A percentile compares a stretch with the other conserved stretches of the same genome.
phyloP scores from a whole-genome alignment of 495 filamentous ascomycete genomes.

The Penicillium crystallinum region DNA sequence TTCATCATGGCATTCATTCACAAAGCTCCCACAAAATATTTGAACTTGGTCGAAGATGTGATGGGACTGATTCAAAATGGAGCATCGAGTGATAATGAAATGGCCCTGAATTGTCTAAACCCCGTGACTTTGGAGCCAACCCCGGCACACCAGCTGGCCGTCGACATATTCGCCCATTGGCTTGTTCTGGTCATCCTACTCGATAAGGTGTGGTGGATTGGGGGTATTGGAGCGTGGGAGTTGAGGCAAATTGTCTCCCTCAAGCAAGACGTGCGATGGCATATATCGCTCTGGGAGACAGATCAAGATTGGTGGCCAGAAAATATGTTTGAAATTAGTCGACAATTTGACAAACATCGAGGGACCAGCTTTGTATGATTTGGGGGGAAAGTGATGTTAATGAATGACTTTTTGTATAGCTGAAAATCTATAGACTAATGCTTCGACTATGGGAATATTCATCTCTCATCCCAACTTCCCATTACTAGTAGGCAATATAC shows the following conservation, averaged over 20 bases:
- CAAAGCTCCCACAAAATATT: constrained; percentile 19
- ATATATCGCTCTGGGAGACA: constrained; percentile 1
- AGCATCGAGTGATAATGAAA: neutral
- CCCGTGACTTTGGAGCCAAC: constrained; percentile 1
- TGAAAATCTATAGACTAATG: too few species aligned
- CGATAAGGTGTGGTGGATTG: constrained; percentile 44
- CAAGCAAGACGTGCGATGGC: constrained; percentile 10
- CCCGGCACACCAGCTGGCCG: constrained; percentile 27
- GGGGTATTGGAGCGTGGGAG: constrained; percentile 30
- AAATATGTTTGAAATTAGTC: constrained; percentile 17
- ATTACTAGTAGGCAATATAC: too few species aligned
- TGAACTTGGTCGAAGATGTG: constrained; percentile 19
- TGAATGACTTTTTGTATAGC: too few species aligned
- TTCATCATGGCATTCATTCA: constrained; percentile 30
- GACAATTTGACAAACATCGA: neutral
- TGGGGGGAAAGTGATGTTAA: too few species aligned
- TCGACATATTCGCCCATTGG: constrained; percentile 44
- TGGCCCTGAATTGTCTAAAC: neutral
- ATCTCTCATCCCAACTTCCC: too few species aligned
- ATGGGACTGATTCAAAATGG: constrained; percentile 4
- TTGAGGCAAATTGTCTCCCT: constrained; percentile 22
- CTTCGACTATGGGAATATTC: too few species aligned
- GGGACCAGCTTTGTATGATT: neutral
- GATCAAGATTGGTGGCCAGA: constrained; percentile 28
- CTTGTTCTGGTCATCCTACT: constrained; percentile 39